phyloP scores from a whole-genome alignment of 768 basidiomycete genomes.

The Infundibulicybe gibba region DNA sequence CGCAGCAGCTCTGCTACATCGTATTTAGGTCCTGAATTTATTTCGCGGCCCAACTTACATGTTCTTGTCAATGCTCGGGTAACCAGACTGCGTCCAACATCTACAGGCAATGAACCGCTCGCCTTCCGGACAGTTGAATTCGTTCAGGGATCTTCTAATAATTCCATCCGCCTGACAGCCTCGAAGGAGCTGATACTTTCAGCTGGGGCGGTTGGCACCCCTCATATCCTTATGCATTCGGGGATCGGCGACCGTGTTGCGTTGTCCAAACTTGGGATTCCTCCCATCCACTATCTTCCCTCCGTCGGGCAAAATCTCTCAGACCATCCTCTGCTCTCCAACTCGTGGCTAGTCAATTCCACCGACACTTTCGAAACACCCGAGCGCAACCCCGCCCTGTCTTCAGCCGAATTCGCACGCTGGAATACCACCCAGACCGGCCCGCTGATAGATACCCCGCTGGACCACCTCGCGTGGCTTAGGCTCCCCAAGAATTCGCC shows the following conservation, averaged over 20 bases:
- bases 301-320: constrained; percentile 47
- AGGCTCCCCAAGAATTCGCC: constrained; percentile 21
- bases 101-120: constrained; percentile 5
- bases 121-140: constrained; percentile 17
- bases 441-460: constrained; percentile 20
- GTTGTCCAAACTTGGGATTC: constrained; percentile 33
- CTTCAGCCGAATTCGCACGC: constrained; percentile 13
- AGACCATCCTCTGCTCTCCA: constrained; percentile 29
- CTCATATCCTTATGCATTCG: constrained; percentile 7
- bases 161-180: neutral
- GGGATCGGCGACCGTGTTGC: constrained; percentile 37
- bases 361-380: constrained; percentile 18
- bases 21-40: constrained; percentile 23
- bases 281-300: constrained; percentile 29
- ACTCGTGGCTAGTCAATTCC: constrained; percentile 20
- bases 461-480: constrained; percentile 25
- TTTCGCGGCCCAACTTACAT: constrained; percentile 27
- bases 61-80: constrained; percentile 30
- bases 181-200: constrained; percentile 13
- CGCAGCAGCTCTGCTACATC: constrained; percentile 32
- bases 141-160: constrained; percentile 2
- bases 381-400: constrained; percentile 13
- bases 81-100: constrained; percentile 20
- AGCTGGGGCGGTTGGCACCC: constrained; percentile 13
- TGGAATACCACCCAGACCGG: constrained; percentile 25